Base-by-base conservation (phyloP, 306 rosid species). In the Psophocarpus tetragonolobus region DNA sequence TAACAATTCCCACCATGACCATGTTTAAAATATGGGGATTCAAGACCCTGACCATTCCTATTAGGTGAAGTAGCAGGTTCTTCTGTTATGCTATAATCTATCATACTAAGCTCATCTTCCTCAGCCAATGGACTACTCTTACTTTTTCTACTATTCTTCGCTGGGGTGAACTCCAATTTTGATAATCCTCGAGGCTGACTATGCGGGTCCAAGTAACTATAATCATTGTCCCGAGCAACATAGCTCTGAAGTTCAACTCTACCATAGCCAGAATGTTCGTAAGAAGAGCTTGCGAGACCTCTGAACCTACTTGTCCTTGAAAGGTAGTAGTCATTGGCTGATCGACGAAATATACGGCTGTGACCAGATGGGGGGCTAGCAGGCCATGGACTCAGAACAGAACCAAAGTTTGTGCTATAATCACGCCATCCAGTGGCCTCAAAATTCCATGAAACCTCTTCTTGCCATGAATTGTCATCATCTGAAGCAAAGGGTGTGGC, bases 201-300 rank as follows among this genome's bases (percentile, higher is more conserved):
- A 12, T 61, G 83, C 58, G 69, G 77, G 41, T 78, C 85, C 42
- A 74, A 51, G 44, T 61, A 87, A 18, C 85, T 78, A 14, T 81
- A 86, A 72, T 81, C 86, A 42, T 68, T 33, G 20, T 17, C 87
- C 77, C 84, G 69, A 11, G 89, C 92, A 63, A 82, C 92, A 79
- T 77, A 90, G 82, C 97, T 92, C 67, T 79, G 85, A 47, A 92
- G 93, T 82, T 92, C 97, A 79, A 95, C 86, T 83, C 97, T 89
- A 5, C 94, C 79, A 38, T 77, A 35, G 63, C 80, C 78, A 3
- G 91, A 82, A 74, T 53, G 44, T 4, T 84, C 85, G 20, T 45
- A 7, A 44, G 77, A 8, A 35, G 85, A 81, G 38, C 47, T 71
- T 8, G 78, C 3, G 20, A 20, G 47, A 17, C 33, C 73, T 44